Evolutionary conservation across 148 eudicot species (phyloP), one percentile per base, ranked within the genome.

Genomic region (Chenopodium suecicum): DNA sequence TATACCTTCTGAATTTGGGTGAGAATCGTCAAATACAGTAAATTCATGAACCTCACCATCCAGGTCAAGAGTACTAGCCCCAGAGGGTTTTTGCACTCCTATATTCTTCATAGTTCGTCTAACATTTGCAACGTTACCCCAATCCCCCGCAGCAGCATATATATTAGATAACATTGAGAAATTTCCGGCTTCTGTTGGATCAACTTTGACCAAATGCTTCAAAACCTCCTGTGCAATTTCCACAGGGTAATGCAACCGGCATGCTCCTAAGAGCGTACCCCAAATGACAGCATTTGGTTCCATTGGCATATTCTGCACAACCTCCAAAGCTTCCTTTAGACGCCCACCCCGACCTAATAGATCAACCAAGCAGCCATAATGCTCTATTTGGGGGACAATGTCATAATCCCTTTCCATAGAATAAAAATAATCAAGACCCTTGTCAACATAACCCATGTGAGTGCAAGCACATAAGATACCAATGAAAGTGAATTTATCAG

Each of bases 401-500:
- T 89, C 88, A 70, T 90, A 93, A 63, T 88, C 92, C 60, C 75
- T 90, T 83, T 91, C 93, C 98, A 95, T 93, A 1, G 89, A 66
- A 47, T 93, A 84, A 81, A 95, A 95, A 80, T 84, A 90, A 41
- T 81, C 78, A 44, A 92, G 68, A 14, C 99, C 99, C 60, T 82
- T 83, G 1, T 92, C 87, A 31, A 95, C 84, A 74, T 84, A 85
- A 65, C 99, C 98, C 65, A 91, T 86, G 75, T 93, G 99, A 23
- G 92, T 93, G 88, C 99, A 95, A 83, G 96, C 99, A 84, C 97
- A 93, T 70, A 95, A 75, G 77, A 95, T 85, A 32, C 93, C 97
- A 72, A 93, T 86, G 17, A 95, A 90, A 20, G 97, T 95, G 82
- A 93, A 87, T 77, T 85, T 89, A 82, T 95, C 98, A 14, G 99